Evolutionary conservation across 2,329 filamentous ascomycete species (phyloP).

Genomic region (Beauveria medogensis): DNA sequence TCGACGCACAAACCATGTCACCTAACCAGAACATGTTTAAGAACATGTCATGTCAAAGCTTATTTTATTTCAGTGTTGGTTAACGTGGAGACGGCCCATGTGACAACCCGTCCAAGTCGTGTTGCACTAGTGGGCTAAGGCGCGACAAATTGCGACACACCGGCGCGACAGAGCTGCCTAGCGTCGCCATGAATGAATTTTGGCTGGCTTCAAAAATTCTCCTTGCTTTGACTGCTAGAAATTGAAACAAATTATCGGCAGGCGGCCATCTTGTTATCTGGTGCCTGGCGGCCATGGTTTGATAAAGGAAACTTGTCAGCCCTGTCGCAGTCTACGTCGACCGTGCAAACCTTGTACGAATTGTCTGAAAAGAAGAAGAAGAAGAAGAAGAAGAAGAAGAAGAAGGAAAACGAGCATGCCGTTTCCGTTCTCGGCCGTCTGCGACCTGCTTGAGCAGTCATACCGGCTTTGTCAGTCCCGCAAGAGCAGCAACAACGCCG

Average conservation of each 20-base stretch:
- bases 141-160: not conserved
- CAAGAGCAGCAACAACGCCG: conserved; percentile 19
- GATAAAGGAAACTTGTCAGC: not conserved
- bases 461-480: conserved; percentile 36
- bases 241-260: not conserved
- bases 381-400: too few species aligned
- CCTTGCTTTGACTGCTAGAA: not conserved
- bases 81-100: conserved; percentile 6
- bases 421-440: conserved; percentile 61
- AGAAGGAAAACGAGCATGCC: conserved; percentile 24
- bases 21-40: not conserved
- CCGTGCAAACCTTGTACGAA: too few species aligned
- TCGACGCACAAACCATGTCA: not conserved
- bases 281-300: not conserved
- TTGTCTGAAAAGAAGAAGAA: too few species aligned
- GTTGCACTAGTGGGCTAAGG: not conserved
- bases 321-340: not conserved
- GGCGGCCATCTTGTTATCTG: not conserved
- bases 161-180: not conserved
- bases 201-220: not conserved
- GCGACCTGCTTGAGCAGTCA: conserved; percentile 63
- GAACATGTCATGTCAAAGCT: not conserved
- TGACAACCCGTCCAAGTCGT: conserved; percentile 1
- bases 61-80: not conserved
- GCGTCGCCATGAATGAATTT: not conserved